Conservation (phyloP, 164 flowering plant genomes). For the Echeveria elegans region DNA sequence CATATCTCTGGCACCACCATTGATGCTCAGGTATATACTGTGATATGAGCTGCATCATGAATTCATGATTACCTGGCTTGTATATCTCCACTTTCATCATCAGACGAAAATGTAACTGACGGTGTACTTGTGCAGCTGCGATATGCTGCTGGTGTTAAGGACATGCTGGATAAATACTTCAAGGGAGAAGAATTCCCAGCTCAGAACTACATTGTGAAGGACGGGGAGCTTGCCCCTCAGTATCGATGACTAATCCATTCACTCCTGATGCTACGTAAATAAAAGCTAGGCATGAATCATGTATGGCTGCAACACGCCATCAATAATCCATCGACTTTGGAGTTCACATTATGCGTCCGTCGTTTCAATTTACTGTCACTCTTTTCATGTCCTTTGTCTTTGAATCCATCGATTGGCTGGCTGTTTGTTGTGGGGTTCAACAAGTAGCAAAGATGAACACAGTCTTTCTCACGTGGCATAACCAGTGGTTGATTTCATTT, state of each 20-base stretch:
- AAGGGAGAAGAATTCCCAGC: constrained; percentile 90
- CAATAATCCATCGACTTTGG: background rate
- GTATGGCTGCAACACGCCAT: no score
- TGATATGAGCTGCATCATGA: background rate
- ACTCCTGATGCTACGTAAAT: background rate
- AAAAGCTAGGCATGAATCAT: background rate
- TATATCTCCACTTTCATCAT: background rate
- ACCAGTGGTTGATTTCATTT: no score
- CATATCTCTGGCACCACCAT: constrained; percentile 97
- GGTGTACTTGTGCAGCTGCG: constrained; percentile 52
- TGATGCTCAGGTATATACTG: constrained; percentile 74
- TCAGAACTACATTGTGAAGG: constrained; percentile 87
- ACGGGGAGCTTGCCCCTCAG: constrained; percentile 79
- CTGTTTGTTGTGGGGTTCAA: no score
- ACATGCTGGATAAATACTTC: constrained; percentile 91
- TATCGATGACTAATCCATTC: constrained; percentile 40
- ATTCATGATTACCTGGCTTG: no score
- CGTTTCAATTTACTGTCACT: background rate
- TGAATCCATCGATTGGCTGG: no score
- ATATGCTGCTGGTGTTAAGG: constrained; percentile 85
- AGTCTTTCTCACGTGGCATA: no score
- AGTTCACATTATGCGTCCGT: background rate
- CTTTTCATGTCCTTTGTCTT: background rate
- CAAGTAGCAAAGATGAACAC: no score
- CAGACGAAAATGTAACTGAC: background rate